Conservation (phyloP, 2,329 filamentous ascomycete species). For the Fusarium goolgardi region DNA sequence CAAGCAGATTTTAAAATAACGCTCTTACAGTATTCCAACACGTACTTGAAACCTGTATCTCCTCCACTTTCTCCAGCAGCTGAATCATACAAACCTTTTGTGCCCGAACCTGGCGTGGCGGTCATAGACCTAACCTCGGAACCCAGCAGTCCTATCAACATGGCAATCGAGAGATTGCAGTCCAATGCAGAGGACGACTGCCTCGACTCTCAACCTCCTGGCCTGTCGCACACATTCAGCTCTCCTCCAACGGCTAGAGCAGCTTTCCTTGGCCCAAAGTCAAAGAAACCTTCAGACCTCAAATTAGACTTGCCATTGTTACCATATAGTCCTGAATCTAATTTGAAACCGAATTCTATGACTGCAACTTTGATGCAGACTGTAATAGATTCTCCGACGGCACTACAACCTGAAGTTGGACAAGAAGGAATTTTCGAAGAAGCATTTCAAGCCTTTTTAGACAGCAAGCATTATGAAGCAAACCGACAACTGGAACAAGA, state of each 20-base stretch:
- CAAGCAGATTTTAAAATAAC: not conserved
- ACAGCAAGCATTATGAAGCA: slow-evolving; percentile 20
- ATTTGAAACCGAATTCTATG: not conserved
- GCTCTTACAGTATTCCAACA: not conserved
- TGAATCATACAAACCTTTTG: slow-evolving; percentile 28
- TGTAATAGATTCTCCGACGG: not conserved
- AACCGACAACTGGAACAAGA: slow-evolving; percentile 47
- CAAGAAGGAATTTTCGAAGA: slow-evolving; percentile 41
- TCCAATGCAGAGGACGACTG: slow-evolving; percentile 9
- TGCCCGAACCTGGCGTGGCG: slow-evolving; percentile 35
- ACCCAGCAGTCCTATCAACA: slow-evolving; percentile 44
- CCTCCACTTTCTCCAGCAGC: slow-evolving; percentile 48
- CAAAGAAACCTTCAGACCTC: slow-evolving; percentile 9
- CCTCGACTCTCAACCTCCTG: slow-evolving; percentile 40
- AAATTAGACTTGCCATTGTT: slow-evolving; percentile 45
- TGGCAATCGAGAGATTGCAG: slow-evolving; percentile 13
- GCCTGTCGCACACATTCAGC: slow-evolving; percentile 22
- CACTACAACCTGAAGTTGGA: not conserved
- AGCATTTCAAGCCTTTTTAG: slow-evolving; percentile 40
- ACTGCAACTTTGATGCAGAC: not conserved
- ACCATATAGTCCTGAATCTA: slow-evolving; percentile 26
- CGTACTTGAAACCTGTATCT: slow-evolving; percentile 38
- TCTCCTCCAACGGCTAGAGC: slow-evolving; percentile 20
- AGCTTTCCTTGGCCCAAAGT: not conserved
- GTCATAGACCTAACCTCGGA: slow-evolving; percentile 50